Conservation (phyloP, 495 filamentous ascomycete species). For the Articulospora tetracladia region DNA sequence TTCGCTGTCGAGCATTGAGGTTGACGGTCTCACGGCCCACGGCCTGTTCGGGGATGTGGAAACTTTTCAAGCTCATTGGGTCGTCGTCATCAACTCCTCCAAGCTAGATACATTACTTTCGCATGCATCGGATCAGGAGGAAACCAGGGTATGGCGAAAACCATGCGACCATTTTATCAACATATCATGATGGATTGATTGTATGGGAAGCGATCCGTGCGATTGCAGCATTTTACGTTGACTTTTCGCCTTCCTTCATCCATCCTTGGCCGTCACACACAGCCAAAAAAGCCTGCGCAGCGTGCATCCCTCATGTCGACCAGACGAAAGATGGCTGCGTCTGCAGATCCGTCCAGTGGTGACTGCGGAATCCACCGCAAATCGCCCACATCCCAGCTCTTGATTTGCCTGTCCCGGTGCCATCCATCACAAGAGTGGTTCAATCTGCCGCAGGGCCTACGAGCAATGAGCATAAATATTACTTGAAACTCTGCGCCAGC, state of each 20-base stretch:
- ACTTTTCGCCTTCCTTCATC: neutral
- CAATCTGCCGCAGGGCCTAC: conserved; percentile 20
- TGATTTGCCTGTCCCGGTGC: conserved; percentile 16
- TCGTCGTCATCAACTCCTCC: conserved; percentile 23
- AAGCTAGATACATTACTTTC: conserved; percentile 11
- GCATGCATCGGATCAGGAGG: conserved; percentile 8
- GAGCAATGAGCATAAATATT: conserved; percentile 20
- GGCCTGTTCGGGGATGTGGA: conserved; percentile 18
- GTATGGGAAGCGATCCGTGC: neutral
- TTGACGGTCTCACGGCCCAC: conserved; percentile 16
- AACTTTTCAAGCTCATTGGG: conserved; percentile 17
- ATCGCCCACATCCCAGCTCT: conserved; percentile 11
- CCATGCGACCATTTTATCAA: too few relatives aligned
- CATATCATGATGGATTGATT: too few relatives aligned
- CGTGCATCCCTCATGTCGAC: conserved; percentile 16
- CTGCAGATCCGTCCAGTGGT: conserved; percentile 23
- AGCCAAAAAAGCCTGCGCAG: conserved; percentile 9
- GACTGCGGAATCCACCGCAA: conserved; percentile 19
- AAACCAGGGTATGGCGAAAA: too few relatives aligned
- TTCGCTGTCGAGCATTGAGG: conserved; percentile 1
- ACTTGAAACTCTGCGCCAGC: conserved; percentile 27
- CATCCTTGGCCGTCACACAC: conserved; percentile 18
- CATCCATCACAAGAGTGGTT: conserved; percentile 13
- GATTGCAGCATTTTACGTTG: neutral
- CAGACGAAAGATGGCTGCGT: conserved; percentile 13